Conservation (phyloP, 345 rosid species). For the Syzygium oleosum region DNA sequence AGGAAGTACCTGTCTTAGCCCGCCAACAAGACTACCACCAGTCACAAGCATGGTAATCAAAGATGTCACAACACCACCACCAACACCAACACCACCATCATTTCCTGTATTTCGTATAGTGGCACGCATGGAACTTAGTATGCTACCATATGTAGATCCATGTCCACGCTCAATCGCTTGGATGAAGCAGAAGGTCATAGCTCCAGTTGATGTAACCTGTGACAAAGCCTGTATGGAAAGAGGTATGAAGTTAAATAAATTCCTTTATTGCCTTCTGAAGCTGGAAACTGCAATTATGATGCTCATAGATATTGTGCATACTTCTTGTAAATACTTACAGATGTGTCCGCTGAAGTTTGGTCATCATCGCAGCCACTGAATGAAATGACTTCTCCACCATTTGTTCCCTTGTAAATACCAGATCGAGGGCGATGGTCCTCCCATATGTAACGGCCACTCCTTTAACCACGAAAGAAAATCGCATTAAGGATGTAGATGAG, state of each 20-base stretch:
- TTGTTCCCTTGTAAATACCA: conserved; percentile 80
- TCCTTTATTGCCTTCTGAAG: neutral
- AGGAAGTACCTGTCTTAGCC: conserved; percentile 50
- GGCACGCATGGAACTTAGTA: conserved; percentile 62
- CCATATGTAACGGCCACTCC: conserved; percentile 68
- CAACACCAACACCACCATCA: conserved; percentile 27
- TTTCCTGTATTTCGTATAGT: conserved; percentile 47
- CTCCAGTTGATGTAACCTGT: conserved; percentile 73
- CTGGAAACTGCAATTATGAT: neutral
- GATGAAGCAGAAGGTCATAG: conserved; percentile 87
- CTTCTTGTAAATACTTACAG: conserved; percentile 42
- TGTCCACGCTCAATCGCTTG: conserved; percentile 76
- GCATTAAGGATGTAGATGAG: neutral
- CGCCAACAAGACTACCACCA: conserved; percentile 50
- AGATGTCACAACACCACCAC: conserved; percentile 60
- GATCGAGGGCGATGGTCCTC: conserved; percentile 86
- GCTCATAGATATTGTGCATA: neutral
- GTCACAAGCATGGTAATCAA: conserved; percentile 65
- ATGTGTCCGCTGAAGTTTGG: conserved; percentile 87
- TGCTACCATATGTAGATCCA: conserved; percentile 60
- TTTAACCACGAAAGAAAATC: conserved; percentile 6
- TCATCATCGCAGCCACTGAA: conserved; percentile 88
- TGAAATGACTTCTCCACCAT: conserved; percentile 81
- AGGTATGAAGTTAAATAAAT: neutral
- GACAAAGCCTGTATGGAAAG: conserved; percentile 54